Base-by-base conservation (phyloP, 1,284 basidiomycete genomes). In the Chalciporus sp. region DNA sequence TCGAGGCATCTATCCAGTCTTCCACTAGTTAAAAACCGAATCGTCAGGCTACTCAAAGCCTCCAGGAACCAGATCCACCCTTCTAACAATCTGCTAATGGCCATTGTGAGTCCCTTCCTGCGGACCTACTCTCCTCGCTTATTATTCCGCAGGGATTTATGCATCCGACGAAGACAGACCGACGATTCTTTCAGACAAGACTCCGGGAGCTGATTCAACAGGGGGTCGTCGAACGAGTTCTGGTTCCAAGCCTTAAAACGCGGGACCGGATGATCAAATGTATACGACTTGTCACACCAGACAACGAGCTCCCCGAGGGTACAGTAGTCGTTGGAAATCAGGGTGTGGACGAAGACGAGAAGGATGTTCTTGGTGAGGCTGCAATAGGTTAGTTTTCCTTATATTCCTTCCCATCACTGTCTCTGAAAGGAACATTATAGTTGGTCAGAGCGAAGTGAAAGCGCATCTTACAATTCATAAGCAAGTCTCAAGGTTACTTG, bases 141-240 rank as follows among this genome's bases (percentile, higher is more conserved):
- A 64, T 46, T 42, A 35, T 45, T 14, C 40, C 28, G 4, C 56
- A 92, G 89, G 90, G 90, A 2, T 91, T 90, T 64, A 63, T 76
- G 3, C 83, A 85, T 68, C 88, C 89, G 20, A 84, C 81, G 1
- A 85, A 85, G 64, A 83, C 81, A 5, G 86, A 92, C 61, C 78
- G 90, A 19, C 81, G 91, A 7, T 90, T 92, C 62, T 90, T 94
- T 65, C 83, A 84, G 61, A 80, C 79, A 42, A 79, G 90, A 28
- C 74, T 93, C 40, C 80, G 83, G 1, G 86, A 88, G 58, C 76
- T 94, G 60, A 79, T 88, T 33, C 79, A 83, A 46, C 80, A 86
- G 62, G 82, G 88, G 2, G 66, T 89, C 39, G 79, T 93, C 35
- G 90, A 93, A 64, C 86, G 84, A 60, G 80, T 92, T 29, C 71